These are phyloP conservation scores for Termitomyces sp. DNA, from an alignment of 768 basidiomycete species.

Conservation along the genomic window DNA sequence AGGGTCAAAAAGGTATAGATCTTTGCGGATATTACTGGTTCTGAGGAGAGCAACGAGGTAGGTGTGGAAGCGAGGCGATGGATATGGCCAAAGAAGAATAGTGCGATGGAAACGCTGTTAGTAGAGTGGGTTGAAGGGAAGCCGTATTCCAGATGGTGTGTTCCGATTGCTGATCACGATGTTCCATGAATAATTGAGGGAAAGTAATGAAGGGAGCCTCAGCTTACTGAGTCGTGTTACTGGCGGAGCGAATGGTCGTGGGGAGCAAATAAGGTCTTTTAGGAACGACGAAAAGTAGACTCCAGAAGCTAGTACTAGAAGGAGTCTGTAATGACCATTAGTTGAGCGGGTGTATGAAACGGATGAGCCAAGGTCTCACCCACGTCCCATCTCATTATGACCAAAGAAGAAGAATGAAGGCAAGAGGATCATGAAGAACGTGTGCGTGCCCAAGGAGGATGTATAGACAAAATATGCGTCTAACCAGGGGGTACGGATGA, in stretches of 20 bases:
- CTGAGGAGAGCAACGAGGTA: slow-evolving; percentile 14
- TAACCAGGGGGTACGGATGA: slow-evolving; percentile 59
- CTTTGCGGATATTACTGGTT: slow-evolving; percentile 39
- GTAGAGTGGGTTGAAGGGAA: slow-evolving; percentile 96
- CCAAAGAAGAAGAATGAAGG: slow-evolving; percentile 92
- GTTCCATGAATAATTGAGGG: neutral
- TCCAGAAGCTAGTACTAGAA: slow-evolving; percentile 69
- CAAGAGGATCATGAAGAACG: slow-evolving; percentile 89
- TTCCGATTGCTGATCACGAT: slow-evolving; percentile 55
- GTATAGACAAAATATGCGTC: slow-evolving; percentile 85
- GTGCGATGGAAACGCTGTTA: slow-evolving; percentile 84
- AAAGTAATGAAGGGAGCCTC: neutral
- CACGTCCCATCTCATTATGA: slow-evolving; percentile 61
- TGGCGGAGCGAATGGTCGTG: slow-evolving; percentile 87
- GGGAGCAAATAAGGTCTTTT: slow-evolving; percentile 89
- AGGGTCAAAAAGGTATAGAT: slow-evolving; percentile 39
- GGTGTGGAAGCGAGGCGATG: slow-evolving; percentile 44
- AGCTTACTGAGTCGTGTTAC: slow-evolving; percentile 76
- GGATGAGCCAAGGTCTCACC: slow-evolving; percentile 41
- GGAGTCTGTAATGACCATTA: slow-evolving; percentile 39
- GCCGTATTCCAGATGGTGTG: slow-evolving; percentile 87
- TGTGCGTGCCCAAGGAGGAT: slow-evolving; percentile 78
- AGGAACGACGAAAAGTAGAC: slow-evolving; percentile 85
- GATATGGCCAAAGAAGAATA: slow-evolving; percentile 66
- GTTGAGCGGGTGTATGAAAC: neutral